A percentile compares a stretch with the other conserved stretches of the same genome.
Evolutionary conservation across 1,284 basidiomycete species (phyloP).

Genomic region (Thecaphora thlaspeos): DNA sequence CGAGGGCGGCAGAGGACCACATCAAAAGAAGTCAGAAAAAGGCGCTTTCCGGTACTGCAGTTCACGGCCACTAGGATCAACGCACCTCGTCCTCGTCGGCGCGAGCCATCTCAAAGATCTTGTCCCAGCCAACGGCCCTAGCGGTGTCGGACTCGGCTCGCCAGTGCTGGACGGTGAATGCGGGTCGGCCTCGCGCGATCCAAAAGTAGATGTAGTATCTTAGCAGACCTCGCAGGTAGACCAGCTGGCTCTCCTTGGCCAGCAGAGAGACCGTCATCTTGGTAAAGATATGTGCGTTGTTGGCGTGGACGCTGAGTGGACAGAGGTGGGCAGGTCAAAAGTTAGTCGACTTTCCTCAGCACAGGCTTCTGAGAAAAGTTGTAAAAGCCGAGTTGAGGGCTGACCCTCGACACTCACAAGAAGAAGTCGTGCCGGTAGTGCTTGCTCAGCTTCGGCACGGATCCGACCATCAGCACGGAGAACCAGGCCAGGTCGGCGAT

Average conservation of each 20-base stretch:
- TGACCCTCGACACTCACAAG: constrained; percentile 6
- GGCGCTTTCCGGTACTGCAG: too few relatives aligned
- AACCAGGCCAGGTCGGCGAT: constrained; percentile 16
- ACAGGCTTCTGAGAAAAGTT: too few relatives aligned
- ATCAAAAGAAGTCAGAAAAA: neutral
- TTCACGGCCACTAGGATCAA: neutral
- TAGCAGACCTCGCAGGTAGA: constrained; percentile 11
- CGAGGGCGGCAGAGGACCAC: neutral
- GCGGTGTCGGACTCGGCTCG: neutral
- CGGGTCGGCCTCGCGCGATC: constrained; percentile 17
- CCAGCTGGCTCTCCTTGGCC: neutral
- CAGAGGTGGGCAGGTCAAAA: neutral
- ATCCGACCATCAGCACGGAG: constrained; percentile 15
- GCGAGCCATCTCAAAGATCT: constrained; percentile 4
- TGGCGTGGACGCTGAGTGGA: constrained; percentile 20
- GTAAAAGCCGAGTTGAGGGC: neutral
- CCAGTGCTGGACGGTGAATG: constrained; percentile 3
- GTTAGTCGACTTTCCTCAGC: too few relatives aligned
- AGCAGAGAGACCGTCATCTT: constrained; percentile 5
- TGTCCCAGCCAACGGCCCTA: constrained; percentile 4
- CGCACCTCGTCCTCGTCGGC: constrained; percentile 15
- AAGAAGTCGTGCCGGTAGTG: constrained; percentile 33
- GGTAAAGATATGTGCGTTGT: constrained; percentile 34
- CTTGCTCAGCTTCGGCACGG: constrained; percentile 8
- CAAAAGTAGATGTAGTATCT: constrained; percentile 17